Base-by-base conservation (phyloP, 2,329 filamentous ascomycete species). In the Purpureocillium takamizusanense region DNA sequence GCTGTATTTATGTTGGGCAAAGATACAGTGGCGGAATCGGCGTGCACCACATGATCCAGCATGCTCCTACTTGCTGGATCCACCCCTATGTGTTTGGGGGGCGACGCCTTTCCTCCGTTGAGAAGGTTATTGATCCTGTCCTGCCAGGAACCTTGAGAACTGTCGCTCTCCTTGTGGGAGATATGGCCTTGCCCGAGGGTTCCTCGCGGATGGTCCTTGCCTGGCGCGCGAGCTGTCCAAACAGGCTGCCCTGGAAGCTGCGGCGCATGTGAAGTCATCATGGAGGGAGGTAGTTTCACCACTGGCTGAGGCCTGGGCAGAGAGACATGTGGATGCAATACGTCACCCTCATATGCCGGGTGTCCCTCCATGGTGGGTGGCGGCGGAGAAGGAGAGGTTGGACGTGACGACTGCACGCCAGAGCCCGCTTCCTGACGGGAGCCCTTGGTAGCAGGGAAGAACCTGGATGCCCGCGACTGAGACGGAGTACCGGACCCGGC, bases 111-210 rank as follows among this genome's bases (percentile, higher is more conserved):
- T 30, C 67, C 65, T n/a, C 78, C 77, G 48, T 79, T 76, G 28
- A 95, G 72, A 33, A 94, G 70, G 33, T 74, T 81, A 58, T 94
- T 88, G 57, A 95, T 88, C 51, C 80, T 80, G 50, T 84, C 81
- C 58, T 94, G 87, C 88, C 88, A 90, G 39, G 72, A 71, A 37
- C 54, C 52, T 45, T 63, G 49, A 42, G 58, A 55, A 7, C 62
- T 61, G 36, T 68, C 66, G 13, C 53, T 52, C 17, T 51, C 48
- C 33, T 48, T 46, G 9, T 33, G 33, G 6, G 31, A 25, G 7
- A 43, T 38, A 7, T 54, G 47, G 6, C 39, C 44, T 16, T 47
- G 47, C 12, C 51, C 44, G 21, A 51, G 42, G 11, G 49, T 46
- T 15, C 44, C 50, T 29, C 52, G 49, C 6, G 46, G 41, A 13